Evolutionary conservation across 164 flowering plant species (phyloP), one percentile per base, ranked within the genome.

Genomic region (Tinospora cordifolia): DNA sequence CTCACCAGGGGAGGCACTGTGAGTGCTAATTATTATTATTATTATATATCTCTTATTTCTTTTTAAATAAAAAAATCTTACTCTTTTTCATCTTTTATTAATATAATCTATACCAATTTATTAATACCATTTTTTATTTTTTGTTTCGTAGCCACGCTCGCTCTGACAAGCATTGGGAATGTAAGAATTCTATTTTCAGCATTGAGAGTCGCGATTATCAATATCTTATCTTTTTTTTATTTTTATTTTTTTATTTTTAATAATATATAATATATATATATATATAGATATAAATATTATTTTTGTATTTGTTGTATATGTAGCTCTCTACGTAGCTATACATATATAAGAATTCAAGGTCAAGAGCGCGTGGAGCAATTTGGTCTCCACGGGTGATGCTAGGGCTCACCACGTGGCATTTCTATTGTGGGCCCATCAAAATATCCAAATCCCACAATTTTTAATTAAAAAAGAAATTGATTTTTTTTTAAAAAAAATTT

Each of bases 171-270:
- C 59, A 51, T 51, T 51, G 59, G 59, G 59, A 51, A 51, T 51
- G 59, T 51, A 51, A 51, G 59, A 51, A 51, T 51, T 51, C 59
- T 51, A 51, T 51, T 51, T 51, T 51, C 21, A 30, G 59, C 59
- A 51, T 51, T 51, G 59, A 17, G 59, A 51, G 8, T 51, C 59
- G 59, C 21, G 21, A 51, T 6, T 15, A 30, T 30, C 36, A 30
- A 30, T 30, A 30, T 30, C 36, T 30, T 30, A 30, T 30, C 36
- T 30, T 30, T 30, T 2, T 30, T 15, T 17, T n/a, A n/a, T n/a
- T n/a, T n/a, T n/a, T n/a, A n/a, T n/a, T n/a, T n/a, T n/a, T n/a
- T n/a, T n/a, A n/a, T n/a, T n/a, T n/a, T n/a, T n/a, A n/a, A n/a
- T n/a, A n/a, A n/a, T n/a, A n/a, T n/a, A n/a, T n/a, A n/a, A n/a